Percentiles rank a stretch among this genome's conserved stretches.
These are phyloP conservation scores for Globisporangium yorkense DNA, from an alignment of 352 stramenopile species.

Conservation along the genomic window DNA sequence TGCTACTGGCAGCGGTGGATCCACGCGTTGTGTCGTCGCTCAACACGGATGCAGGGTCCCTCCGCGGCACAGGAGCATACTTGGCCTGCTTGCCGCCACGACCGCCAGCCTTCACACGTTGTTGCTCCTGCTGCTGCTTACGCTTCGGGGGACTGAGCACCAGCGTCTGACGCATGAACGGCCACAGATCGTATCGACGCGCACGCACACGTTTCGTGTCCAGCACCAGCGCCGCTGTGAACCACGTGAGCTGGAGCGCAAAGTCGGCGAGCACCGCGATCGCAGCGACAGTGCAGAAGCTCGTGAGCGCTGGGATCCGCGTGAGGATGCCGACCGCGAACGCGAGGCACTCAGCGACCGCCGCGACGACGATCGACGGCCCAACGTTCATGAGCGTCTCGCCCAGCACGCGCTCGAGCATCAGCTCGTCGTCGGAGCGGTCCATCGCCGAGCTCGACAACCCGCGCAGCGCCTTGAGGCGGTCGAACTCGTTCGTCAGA, in stretches of 20 bases:
- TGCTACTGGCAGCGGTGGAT: background rate
- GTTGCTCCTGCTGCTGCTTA: constrained; percentile 14
- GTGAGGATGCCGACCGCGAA: constrained; percentile 81
- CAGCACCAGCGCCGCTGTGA: constrained; percentile 72
- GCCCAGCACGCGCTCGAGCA: constrained; percentile 59
- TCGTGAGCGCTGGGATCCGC: constrained; percentile 80
- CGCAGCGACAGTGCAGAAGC: constrained; percentile 84
- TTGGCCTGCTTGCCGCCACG: background rate
- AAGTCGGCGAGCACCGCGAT: constrained; percentile 79
- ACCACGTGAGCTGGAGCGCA: constrained; percentile 85
- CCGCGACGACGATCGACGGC: constrained; percentile 83
- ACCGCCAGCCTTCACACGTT: background rate
- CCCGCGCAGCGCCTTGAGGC: constrained; percentile 41
- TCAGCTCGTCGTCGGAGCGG: constrained; percentile 28
- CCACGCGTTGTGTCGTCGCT: background rate
- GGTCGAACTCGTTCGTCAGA: constrained; percentile 84
- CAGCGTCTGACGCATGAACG: constrained; percentile 51
- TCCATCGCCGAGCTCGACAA: constrained; percentile 22
- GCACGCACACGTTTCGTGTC: constrained; percentile 62
- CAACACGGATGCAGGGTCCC: background rate
- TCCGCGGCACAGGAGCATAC: background rate
- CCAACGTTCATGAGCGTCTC: constrained; percentile 79
- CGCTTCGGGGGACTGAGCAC: constrained; percentile 29
- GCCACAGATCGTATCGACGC: constrained; percentile 67
- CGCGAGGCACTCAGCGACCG: constrained; percentile 73